Base-by-base conservation (phyloP, 495 filamentous ascomycete species). In the Aspergillus kassunensis region DNA sequence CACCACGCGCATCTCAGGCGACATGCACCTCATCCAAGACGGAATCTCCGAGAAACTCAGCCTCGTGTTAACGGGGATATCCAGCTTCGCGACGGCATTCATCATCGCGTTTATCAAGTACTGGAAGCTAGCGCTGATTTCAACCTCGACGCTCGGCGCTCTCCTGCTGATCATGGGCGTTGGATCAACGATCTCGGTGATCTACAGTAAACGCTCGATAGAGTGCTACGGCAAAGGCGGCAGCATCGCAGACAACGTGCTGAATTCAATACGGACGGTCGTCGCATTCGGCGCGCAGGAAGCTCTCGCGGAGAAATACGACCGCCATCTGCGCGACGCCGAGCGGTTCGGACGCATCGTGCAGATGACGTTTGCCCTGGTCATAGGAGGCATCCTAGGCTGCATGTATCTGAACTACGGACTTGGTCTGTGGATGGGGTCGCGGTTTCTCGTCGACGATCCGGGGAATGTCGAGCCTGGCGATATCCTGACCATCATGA, bases 401-500 rank as follows among this genome's bases (percentile, higher is more conserved):
- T 71, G 90, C 51, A 79, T 97, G 51, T 96, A 91, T 61, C 67
- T 93, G 29, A 93, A 91, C 68, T 97, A 96, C 60, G 88, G 85
- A n/a, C 79, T 98, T 36, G 85, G 90, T 24, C 96, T 97, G 74
- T 97, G 93, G 93, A 87, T 91, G 76, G 93, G 93, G 6, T 89
- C 85, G 46, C 76, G 80, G 31, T 96, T 84, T 64, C 61, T 95
- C 7, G 84, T 91, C 0, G 60, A 77, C 2, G 83, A 82, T 2
- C 74, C 83, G 6, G 31, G 29, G n/a, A 29, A 44, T n/a, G 72
- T 87, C 27, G 59, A 66, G 27, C 67, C 80, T 2, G 73, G 71
- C 29, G 61, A 73, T 51, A 55, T 75, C 61, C 65, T 97, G 29
- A 97, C 84, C 6, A 91, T 97, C 56, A 75, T 96, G 70, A 82